Base-by-base conservation (phyloP, 1,284 basidiomycete genomes). In the Testicularia cyperi region DNA sequence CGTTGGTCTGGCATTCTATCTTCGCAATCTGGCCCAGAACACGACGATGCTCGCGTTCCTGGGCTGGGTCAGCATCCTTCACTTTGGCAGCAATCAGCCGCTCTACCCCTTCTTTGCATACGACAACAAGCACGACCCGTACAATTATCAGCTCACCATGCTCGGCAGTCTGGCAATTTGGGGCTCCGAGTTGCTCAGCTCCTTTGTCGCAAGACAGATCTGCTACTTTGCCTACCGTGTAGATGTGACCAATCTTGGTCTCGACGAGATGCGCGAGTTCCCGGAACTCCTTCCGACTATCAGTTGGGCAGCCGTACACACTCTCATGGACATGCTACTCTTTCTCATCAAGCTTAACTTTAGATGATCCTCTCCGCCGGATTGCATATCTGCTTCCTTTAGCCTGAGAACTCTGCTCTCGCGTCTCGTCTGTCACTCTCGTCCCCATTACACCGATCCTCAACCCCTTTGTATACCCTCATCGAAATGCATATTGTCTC, bases 31-130 rank as follows among this genome's bases (percentile, higher is more conserved):
- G 19, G 81, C 81, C n/a, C 82, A 83, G 61, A 82, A 82, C 52
- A 79, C 80, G 4, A 81, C 81, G 5, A 82, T 78, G 77, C 52
- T 75, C 2, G 70, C 66, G 1, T 72, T 80, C 68, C 67, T 81
- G 2, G 78, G 78, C n/a, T 80, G 78, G 81, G 79, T 81, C 14
- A 72, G 69, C 25, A 65, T 76, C 21, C 70, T 83, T 1, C 82
- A 83, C 60, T 82, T 81, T 56, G 82, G 82, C 0, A 78, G 79
- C 1, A 83, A 83, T 42, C 70, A 74, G 26, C 40, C 78, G 14
- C 78, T 83, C 34, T 83, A 83, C 65, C 82, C 82, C 2, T 83
- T 82, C 76, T 83, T 83, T 70, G 72, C 78, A 14, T 82, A 83
- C 64, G 77, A 76, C 62, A 46, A 79, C 66, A 43, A 77, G n/a